Percentiles rank a stretch among this genome's conserved stretches.
phyloP scores from a whole-genome alignment of 495 filamentous ascomycete species.

The Tuber aestivum region DNA sequence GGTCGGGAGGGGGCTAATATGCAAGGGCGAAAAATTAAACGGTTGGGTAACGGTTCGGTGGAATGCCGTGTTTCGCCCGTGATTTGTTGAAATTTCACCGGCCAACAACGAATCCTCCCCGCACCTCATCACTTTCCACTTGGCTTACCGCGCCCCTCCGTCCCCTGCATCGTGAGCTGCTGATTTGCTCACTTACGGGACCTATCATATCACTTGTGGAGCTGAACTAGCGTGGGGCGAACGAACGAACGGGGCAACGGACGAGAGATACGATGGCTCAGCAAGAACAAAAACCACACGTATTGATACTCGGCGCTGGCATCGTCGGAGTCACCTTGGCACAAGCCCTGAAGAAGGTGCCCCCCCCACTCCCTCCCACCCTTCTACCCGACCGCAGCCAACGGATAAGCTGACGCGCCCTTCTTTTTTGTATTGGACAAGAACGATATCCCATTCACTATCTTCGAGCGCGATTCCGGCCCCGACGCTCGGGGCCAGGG shows the following conservation, averaged over 20 bases:
- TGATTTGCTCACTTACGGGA: background rate
- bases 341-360: constrained; percentile 51
- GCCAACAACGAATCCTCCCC: background rate
- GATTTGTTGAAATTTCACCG: background rate
- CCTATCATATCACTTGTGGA: background rate
- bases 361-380: constrained; percentile 5
- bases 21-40: background rate
- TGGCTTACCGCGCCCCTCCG: background rate
- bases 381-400: background rate
- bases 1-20: background rate
- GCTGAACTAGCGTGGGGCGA: background rate
- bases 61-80: background rate
- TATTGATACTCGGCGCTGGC: constrained; percentile 58
- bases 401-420: background rate
- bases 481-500: constrained; percentile 48
- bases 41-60: background rate
- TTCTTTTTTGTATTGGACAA: background rate
- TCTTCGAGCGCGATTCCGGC: constrained; percentile 54
- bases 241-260: background rate
- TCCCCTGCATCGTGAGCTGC: background rate
- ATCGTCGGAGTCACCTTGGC: constrained; percentile 57
- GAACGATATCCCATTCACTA: constrained; percentile 43
- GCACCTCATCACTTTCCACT: background rate
- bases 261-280: background rate
- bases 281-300: constrained; percentile 18